Base-by-base conservation (phyloP, 345 rosid species). In the Brassica rapa region DNA sequence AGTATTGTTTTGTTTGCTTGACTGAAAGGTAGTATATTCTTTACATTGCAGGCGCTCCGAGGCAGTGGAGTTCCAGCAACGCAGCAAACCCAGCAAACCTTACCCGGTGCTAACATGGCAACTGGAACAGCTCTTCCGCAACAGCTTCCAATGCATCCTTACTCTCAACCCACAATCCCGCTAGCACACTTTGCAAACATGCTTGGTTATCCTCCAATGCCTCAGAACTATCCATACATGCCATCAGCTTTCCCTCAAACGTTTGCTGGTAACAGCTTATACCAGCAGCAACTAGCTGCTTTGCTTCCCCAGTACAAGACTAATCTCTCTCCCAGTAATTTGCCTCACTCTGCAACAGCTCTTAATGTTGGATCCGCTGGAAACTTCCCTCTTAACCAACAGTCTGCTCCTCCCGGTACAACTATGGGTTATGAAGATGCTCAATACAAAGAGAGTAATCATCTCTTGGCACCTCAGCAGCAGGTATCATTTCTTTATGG, bases 201-300 rank as follows among this genome's bases (percentile, higher is more conserved):
- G 98, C 86, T 93, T 46, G 75, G 97, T 64, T 93, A 95, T 77
- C 96, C 97, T 30, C 84, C 89, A 76, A 78, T 93, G 86, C 93
- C 99, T 71, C 99, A 89, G 88, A 93, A 92, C 85, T 95, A 93
- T 80, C 82, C 96, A 0, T 93, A 91, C 68, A 86, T 95, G 96
- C 98, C 98, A 61, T 91, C 98, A 0, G 94, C 94, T 75, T 95
- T 82, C 80, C 98, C 91, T 87, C 98, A 94, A 86, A 72, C 88
- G 43, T 89, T 84, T 82, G 86, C 96, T 56, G 95, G 97, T 65
- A 94, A 85, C 74, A 92, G 82, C 79, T 71, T 92, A 25, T 92
- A 92, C 79, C 94, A 89, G 80, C 98, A 95, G 83, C 92, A 96
- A 56, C 83, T 90, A 78, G 97, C 96, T 29, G 89, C 96, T 7